These are phyloP conservation scores for Nicotiana rustica DNA, from an alignment of 305 asterid species.

Conservation along the genomic window DNA sequence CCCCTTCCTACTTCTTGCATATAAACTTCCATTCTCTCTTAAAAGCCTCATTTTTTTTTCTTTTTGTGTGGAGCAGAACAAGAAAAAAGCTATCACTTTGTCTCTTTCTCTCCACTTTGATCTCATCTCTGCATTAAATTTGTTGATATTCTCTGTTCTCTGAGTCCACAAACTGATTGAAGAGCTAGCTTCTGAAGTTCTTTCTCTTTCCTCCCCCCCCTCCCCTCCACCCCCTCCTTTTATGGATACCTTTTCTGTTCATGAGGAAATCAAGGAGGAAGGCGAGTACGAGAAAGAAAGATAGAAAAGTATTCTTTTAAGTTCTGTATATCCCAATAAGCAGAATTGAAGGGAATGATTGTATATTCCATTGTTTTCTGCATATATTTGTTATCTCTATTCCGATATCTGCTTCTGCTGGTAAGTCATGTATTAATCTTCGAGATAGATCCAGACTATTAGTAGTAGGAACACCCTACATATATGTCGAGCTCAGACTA, in stretches of 20 bases:
- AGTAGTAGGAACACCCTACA: not conserved
- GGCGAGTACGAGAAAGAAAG: conserved; percentile 58
- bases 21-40: not conserved
- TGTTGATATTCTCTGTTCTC: not conserved
- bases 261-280: conserved; percentile 42
- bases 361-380: not conserved
- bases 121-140: conserved; percentile 6
- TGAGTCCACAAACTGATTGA: conserved; percentile 1
- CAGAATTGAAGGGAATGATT: not conserved
- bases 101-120: conserved; percentile 4
- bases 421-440: conserved; percentile 1
- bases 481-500: not conserved
- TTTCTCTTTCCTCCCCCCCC: not conserved
- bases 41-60: not conserved
- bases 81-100: not conserved
- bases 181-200: not conserved
- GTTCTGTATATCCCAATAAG: not conserved
- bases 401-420: not conserved
- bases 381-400: not conserved
- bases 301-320: conserved; percentile 35
- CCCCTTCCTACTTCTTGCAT: not conserved
- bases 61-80: conserved; percentile 2
- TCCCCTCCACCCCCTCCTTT: not conserved
- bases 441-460: not conserved
- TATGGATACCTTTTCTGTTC: conserved; percentile 41